Evolutionary conservation across 2,329 filamentous ascomycete species (phyloP), one percentile per base, ranked within the genome.

Genomic region (Hirsutella thompsonii): DNA sequence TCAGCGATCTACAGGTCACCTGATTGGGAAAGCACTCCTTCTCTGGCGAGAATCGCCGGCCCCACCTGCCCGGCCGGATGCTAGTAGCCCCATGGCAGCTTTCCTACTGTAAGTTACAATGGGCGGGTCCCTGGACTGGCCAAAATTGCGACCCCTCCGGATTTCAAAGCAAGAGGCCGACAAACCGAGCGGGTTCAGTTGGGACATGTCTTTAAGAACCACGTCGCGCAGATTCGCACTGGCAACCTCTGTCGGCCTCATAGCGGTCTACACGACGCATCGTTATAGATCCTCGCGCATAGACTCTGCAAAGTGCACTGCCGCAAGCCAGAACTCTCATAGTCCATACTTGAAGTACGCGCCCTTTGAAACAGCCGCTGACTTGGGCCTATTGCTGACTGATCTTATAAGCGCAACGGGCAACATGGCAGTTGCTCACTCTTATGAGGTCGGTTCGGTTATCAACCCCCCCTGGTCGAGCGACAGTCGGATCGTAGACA

Each of bases 381-480:
- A 4, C 13, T 32, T n/a, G 29, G 10, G 28, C 10, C 10, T 4
- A 29, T n/a, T 16, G 28, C 33, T 29, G 28, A 33, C 18, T 39
- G 30, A 39, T 21, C 30, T 20, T 23, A n/a, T 40, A 40, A 53
- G 47, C 43, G 33, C 23, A 37, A 40, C 14, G 38, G 48, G 36
- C 52, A 66, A 53, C 40, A 70, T 69, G 67, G 56, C 65, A 28
- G 60, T 61, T 38, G 59, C 59, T 34, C 61, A 66, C 49, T 62
- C 64, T 40, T 71, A 70, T 43, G 64, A 68, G 62, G 68, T 70
- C 52, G 47, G 57, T 34, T 16, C 23, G 19, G 18, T 34, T 34
- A 14, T 42, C 41, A n/a, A 47, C 20, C 41, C 37, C 9, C 32
- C 32, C 32, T 18, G 14, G 13, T 9, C 5, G 16, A 8, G 5